Percentiles rank a stretch among this genome's conserved stretches.
These are phyloP conservation scores for Dioscorea dumetorum DNA, from an alignment of 106 monocot species.

Conservation along the genomic window DNA sequence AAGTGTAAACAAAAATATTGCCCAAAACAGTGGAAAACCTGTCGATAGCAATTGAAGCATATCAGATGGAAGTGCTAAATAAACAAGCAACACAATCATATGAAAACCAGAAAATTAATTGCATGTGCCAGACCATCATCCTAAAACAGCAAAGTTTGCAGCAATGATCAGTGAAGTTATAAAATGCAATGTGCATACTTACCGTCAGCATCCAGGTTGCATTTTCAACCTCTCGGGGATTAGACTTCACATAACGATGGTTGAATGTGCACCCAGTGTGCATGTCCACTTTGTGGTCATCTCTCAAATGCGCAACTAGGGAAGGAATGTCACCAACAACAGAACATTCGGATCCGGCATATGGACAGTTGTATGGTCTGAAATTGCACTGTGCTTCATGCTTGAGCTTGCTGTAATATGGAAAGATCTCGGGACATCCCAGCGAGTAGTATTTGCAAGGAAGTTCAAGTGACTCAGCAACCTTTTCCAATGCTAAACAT, in stretches of 20 bases:
- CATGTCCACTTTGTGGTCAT: not conserved
- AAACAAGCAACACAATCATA: too few species aligned
- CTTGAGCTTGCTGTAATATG: not conserved
- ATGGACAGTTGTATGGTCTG: not conserved
- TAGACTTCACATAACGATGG: not conserved
- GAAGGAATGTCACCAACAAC: not conserved
- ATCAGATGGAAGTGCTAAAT: too few species aligned
- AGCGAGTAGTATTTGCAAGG: not conserved
- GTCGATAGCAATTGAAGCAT: not conserved
- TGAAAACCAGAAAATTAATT: too few species aligned
- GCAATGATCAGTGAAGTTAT: too few species aligned
- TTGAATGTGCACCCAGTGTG: slow-evolving; percentile 2
- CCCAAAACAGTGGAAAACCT: not conserved
- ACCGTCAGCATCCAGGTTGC: not conserved
- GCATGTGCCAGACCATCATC: too few species aligned
- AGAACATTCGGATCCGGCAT: not conserved
- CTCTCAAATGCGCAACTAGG: not conserved
- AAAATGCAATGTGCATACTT: not conserved
- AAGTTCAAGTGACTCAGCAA: not conserved
- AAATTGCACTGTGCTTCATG: not conserved
- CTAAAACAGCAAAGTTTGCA: too few species aligned
- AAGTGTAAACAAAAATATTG: not conserved
- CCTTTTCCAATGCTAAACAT: slow-evolving; percentile 1
- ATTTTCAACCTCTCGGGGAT: slow-evolving; percentile 2
- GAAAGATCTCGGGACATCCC: not conserved